These are phyloP conservation scores for Rosa persica DNA, from an alignment of 306 rosid genomes.

Conservation along the genomic window DNA sequence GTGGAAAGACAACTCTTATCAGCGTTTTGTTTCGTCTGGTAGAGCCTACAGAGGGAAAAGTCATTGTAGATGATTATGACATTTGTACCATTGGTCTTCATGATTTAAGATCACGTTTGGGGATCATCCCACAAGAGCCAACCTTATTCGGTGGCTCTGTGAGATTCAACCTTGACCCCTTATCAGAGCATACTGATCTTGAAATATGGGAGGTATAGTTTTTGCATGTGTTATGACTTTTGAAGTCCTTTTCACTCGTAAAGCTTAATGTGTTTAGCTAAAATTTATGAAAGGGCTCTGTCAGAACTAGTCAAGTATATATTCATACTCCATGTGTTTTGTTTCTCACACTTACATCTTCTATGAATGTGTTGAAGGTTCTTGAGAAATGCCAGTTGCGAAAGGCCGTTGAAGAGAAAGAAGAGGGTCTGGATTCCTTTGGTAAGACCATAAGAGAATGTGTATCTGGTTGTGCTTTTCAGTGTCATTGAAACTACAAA, in stretches of 20 bases:
- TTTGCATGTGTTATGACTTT: not conserved
- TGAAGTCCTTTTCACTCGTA: not conserved
- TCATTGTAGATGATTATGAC: slow-evolving; percentile 30
- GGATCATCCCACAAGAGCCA: slow-evolving; percentile 42
- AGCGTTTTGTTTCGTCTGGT: slow-evolving; percentile 35
- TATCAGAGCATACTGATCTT: slow-evolving; percentile 27
- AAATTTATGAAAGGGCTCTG: not conserved
- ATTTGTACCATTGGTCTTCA: slow-evolving; percentile 31
- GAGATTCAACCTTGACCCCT: slow-evolving; percentile 37
- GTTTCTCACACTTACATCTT: not conserved
- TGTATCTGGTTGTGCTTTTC: not conserved
- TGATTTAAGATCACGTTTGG: slow-evolving; percentile 33
- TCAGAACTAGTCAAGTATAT: not conserved
- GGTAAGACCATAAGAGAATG: slow-evolving; percentile 18
- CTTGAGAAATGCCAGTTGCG: slow-evolving; percentile 34
- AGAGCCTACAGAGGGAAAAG: slow-evolving; percentile 34
- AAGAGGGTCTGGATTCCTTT: slow-evolving; percentile 24
- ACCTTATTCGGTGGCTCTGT: slow-evolving; percentile 36
- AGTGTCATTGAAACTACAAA: not conserved
- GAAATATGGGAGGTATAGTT: slow-evolving; percentile 34
- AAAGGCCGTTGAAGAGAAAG: slow-evolving; percentile 24
- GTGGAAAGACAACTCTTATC: slow-evolving; percentile 42
- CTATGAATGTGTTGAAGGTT: slow-evolving; percentile 9
- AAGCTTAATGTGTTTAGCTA: not conserved
- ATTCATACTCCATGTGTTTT: not conserved